Evolutionary conservation across 306 rosid genomes (phyloP).

Genomic region (Datisca glomerata): DNA sequence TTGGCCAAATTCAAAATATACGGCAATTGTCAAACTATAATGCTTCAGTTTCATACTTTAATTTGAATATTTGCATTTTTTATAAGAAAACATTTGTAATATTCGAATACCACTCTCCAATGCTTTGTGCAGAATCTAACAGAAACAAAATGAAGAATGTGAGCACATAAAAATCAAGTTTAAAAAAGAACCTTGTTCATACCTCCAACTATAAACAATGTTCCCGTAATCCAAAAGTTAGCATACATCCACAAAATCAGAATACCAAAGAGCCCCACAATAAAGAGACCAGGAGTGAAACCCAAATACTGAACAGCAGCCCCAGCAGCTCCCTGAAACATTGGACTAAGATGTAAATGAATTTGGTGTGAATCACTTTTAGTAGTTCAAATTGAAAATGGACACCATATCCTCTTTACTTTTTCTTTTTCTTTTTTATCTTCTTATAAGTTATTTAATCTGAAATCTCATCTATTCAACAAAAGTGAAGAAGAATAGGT

Average conservation of each 20-base stretch:
- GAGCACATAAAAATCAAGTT: conserved; percentile 8
- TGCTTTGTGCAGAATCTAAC: too few species aligned
- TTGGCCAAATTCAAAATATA: too few species aligned
- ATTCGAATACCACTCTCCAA: too few species aligned
- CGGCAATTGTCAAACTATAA: too few species aligned
- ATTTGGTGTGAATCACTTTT: conserved; percentile 2
- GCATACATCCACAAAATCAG: conserved; percentile 95
- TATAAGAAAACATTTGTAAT: too few species aligned
- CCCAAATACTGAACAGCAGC: conserved; percentile 79
- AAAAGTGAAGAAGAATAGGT: neutral
- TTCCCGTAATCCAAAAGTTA: conserved; percentile 94
- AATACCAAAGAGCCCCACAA: conserved; percentile 87
- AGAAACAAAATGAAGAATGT: too few species aligned
- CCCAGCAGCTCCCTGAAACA: conserved; percentile 80
- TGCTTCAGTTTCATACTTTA: too few species aligned
- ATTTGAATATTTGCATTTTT: too few species aligned
- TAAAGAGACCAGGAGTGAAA: conserved; percentile 88
- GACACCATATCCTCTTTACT: neutral
- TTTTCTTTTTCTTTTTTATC: neutral
- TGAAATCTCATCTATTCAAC: neutral
- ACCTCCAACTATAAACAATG: conserved; percentile 91
- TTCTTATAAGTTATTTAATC: too few species aligned
- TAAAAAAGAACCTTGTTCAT: conserved; percentile 11
- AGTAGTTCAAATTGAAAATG: neutral
- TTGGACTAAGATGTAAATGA: conserved; percentile 25